These are phyloP conservation scores for Globisporangium radiosum DNA, from an alignment of 352 stramenopile species.

Conservation along the genomic window DNA sequence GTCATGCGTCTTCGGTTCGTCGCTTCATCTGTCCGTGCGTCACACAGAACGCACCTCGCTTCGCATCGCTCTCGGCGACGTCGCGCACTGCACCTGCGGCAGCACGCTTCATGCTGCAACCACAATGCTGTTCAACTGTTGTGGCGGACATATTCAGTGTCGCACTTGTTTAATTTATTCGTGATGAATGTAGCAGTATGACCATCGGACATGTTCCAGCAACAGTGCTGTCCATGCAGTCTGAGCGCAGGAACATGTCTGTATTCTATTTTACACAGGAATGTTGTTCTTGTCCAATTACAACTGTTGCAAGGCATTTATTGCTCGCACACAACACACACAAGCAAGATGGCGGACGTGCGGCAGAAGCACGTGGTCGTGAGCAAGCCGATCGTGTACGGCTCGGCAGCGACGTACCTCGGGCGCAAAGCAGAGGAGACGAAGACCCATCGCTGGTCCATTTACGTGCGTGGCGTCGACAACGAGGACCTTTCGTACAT, in stretches of 20 bases:
- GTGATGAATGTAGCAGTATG: no score
- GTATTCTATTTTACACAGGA: no score
- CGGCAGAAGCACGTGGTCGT: constrained; percentile 79
- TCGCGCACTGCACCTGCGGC: neutral
- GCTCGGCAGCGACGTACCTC: constrained; percentile 91
- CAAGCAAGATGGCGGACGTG: constrained; percentile 50
- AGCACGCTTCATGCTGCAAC: constrained; percentile 1
- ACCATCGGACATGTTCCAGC: no score
- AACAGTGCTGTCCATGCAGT: no score
- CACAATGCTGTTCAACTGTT: no score
- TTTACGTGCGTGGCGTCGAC: constrained; percentile 91
- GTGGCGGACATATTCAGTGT: no score
- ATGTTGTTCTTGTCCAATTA: no score
- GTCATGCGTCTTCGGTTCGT: no score
- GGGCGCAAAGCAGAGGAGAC: constrained; percentile 91
- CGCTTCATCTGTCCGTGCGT: no score
- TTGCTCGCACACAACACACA: no score
- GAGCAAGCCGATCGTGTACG: constrained; percentile 93
- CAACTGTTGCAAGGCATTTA: no score
- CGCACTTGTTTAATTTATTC: neutral
- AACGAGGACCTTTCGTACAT: constrained; percentile 93
- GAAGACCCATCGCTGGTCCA: constrained; percentile 93
- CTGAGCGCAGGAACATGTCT: no score
- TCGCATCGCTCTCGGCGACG: neutral
- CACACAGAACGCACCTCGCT: neutral